Percentiles rank a stretch among this genome's conserved stretches.
These are phyloP conservation scores for Exophiala spinifera DNA, from an alignment of 2,329 filamentous ascomycete species.

Conservation along the genomic window DNA sequence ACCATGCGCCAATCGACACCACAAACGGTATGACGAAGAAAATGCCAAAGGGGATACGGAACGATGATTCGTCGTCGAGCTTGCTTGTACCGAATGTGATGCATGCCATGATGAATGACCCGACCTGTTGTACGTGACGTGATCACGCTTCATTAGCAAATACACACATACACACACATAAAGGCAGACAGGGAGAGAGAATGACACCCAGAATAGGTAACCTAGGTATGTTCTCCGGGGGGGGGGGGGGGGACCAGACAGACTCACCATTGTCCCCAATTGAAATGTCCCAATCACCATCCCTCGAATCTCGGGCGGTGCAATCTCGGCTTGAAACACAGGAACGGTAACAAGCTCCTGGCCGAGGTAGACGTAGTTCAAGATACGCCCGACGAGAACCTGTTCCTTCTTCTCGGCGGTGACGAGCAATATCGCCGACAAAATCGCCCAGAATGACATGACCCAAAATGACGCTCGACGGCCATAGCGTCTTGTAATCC, in stretches of 20 bases:
- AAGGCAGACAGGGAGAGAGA: no score
- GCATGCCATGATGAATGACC: slow-evolving; percentile 10
- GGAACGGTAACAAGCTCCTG: slow-evolving; percentile 16
- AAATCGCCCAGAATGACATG: slow-evolving; percentile 14
- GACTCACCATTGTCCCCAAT: slow-evolving; percentile 12
- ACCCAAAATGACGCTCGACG: slow-evolving; percentile 11
- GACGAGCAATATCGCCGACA: slow-evolving; percentile 11
- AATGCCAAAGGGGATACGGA: slow-evolving; percentile 15
- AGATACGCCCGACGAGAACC: slow-evolving; percentile 10
- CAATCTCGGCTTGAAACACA: slow-evolving; percentile 15
- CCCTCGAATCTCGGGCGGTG: slow-evolving; percentile 13
- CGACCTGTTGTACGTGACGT: slow-evolving; percentile 1
- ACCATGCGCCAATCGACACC: slow-evolving; percentile 4
- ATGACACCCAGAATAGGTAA: no score
- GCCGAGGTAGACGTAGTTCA: slow-evolving; percentile 20
- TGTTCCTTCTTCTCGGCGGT: slow-evolving; percentile 16
- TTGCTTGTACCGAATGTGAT: slow-evolving; percentile 15
- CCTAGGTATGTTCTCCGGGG: no score
- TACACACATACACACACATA: no score
- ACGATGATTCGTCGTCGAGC: slow-evolving; percentile 6
- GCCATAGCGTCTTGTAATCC: slow-evolving; percentile 8
- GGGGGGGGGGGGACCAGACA: no score
- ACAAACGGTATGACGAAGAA: slow-evolving; percentile 14
- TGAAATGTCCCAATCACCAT: slow-evolving; percentile 17
- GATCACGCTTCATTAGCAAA: not conserved